Conservation (phyloP, 352 stramenopile genomes). For the Globisporangium irregulare region DNA sequence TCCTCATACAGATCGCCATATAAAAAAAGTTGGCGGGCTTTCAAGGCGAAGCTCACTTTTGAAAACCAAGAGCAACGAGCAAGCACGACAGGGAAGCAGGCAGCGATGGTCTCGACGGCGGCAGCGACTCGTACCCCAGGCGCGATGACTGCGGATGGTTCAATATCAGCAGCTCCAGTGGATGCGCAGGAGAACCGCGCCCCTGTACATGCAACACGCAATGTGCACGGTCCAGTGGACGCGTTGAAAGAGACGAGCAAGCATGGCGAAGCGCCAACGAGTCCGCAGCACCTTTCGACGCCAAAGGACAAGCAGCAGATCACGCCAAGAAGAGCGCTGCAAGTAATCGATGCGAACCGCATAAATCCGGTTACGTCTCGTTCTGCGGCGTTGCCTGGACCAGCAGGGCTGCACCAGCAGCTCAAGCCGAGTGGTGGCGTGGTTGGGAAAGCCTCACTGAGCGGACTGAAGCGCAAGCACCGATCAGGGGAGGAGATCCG, state of each 20-base stretch:
- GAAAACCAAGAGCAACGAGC: constrained; percentile 11
- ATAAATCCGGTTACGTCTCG: background rate
- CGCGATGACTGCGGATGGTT: background rate
- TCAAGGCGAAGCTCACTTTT: constrained; percentile 6
- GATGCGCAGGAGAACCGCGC: constrained; percentile 40
- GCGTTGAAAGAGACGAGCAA: constrained; percentile 18
- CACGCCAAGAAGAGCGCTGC: constrained; percentile 13
- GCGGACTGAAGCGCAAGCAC: constrained; percentile 19
- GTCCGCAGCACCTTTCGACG: background rate
- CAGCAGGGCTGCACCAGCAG: background rate
- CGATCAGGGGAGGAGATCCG: background rate
- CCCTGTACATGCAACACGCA: constrained; percentile 10
- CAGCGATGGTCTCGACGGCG: constrained; percentile 23
- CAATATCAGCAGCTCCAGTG: background rate
- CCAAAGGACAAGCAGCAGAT: background rate
- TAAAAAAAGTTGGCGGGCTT: background rate
- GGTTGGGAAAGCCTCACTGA: constrained; percentile 1
- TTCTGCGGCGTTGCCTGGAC: no score
- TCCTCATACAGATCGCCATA: background rate
- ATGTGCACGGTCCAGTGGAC: constrained; percentile 5
- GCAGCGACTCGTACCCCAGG: background rate
- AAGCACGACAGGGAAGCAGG: background rate
- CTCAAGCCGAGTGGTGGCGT: background rate
- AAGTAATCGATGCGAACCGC: constrained; percentile 15
- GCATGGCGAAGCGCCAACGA: background rate